Base-by-base conservation (phyloP, 768 basidiomycete genomes). In the Holtermannia corniformis region DNA sequence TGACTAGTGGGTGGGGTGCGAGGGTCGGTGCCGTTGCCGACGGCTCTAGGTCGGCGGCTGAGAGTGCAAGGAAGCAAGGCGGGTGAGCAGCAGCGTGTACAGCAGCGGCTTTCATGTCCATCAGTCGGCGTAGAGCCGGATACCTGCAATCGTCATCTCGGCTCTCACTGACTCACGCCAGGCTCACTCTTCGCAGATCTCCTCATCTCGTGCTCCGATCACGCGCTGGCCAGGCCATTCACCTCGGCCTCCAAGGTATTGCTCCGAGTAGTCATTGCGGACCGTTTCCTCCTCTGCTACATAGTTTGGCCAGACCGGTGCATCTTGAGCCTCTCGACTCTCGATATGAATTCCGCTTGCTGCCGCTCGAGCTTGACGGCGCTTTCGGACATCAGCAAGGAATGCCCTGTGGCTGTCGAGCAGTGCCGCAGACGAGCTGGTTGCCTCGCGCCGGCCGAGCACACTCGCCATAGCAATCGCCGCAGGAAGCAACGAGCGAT, bases 171-270 rank as follows among this genome's bases (percentile, higher is more conserved):
- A 41, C 25, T 7, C 19, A 37, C 16, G 32, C n/a, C 32, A n/a
- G 28, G 78, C 85, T 64, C 65, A 97, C 93, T 99, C 95, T 78
- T 88, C 85, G 61, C 95, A 96, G 2, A 91, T 80, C 53, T 80
- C 82, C 47, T 89, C 86, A 12, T 86, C 85, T 56, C 86, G 86
- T 4, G 88, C 86, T 20, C 91, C 92, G 5, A 89, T 75, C 7
- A 99, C 85, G 81, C 84, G 88, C 64, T 95, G 84, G 73, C 93
- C 90, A 1, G 91, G 88, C 83, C 91, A 90, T 58, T 87, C 86
- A 10, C 91, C 92, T 1, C 85, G 80, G 62, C 87, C 84, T 27
- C 92, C 89, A 71, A 7, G 32, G 16, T 93, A 96, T 58, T 84
- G 76, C 71, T 85, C 84, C 0, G 86, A 87, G 66, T 92, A 90